These are phyloP conservation scores for Suhomyces bolitotheri DNA, from an alignment of 1,139 yeast species.

Conservation along the genomic window DNA sequence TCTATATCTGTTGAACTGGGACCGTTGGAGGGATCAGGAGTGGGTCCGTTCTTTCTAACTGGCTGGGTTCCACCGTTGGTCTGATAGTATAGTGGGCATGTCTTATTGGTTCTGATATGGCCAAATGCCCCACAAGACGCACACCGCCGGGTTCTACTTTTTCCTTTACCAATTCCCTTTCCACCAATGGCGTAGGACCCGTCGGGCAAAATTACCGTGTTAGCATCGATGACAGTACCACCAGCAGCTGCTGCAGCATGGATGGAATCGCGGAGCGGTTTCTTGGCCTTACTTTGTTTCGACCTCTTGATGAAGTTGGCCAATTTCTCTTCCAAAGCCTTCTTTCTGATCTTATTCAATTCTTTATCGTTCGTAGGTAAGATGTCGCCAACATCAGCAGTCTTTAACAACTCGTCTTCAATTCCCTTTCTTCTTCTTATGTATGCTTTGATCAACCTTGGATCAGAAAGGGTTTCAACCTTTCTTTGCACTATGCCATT, in stretches of 20 bases:
- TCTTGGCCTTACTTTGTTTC: slow-evolving; percentile 45
- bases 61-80: slow-evolving; percentile 27
- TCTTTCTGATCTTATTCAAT: slow-evolving; percentile 74
- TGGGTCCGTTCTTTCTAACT: slow-evolving; percentile 2
- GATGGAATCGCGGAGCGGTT: slow-evolving; percentile 36
- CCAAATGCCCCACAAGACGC: slow-evolving; percentile 96
- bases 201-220: slow-evolving; percentile 46
- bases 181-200: slow-evolving; percentile 55
- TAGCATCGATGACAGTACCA: slow-evolving; percentile 42
- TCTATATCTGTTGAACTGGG: slow-evolving; percentile 2
- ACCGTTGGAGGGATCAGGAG: slow-evolving; percentile 1
- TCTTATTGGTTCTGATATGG: slow-evolving; percentile 85
- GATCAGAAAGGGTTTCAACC: slow-evolving; percentile 77
- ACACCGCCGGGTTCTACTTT: slow-evolving; percentile 81
- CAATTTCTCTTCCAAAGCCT: slow-evolving; percentile 77
- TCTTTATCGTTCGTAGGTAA: slow-evolving; percentile 85
- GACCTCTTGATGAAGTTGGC: slow-evolving; percentile 78
- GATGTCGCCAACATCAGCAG: slow-evolving; percentile 64
- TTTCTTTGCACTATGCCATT: slow-evolving; percentile 85
- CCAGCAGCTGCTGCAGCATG: slow-evolving; percentile 55
- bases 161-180: slow-evolving; percentile 71
- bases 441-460: slow-evolving; percentile 84
- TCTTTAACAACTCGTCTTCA: slow-evolving; percentile 63
- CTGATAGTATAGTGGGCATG: slow-evolving; percentile 77
- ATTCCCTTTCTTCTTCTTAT: slow-evolving; percentile 73